These are phyloP conservation scores for Teunomyces stri DNA, from an alignment of 805 yeast genomes.

Conservation along the genomic window DNA sequence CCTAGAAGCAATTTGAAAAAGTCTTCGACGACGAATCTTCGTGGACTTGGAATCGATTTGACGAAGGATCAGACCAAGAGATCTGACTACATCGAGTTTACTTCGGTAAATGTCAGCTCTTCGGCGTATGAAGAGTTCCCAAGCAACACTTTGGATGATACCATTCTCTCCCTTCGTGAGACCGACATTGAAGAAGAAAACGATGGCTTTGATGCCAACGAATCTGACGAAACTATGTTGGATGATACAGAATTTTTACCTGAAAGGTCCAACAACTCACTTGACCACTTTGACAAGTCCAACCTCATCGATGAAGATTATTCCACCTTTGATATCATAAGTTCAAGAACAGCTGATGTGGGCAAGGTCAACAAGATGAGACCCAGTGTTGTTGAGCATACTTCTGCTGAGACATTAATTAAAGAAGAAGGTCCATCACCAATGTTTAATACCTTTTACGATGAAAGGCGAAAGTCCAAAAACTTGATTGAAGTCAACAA, in stretches of 20 bases:
- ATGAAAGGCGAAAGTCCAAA: constrained; percentile 6
- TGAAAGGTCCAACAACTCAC: constrained; percentile 8
- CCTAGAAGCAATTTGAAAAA: constrained; percentile 17
- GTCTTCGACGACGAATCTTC: constrained; percentile 19
- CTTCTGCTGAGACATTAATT: constrained; percentile 28
- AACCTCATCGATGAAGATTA: constrained; percentile 17
- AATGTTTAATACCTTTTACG: constrained; percentile 21
- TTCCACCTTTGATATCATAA: constrained; percentile 26
- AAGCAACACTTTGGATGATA: constrained; percentile 9
- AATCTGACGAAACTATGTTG: constrained; percentile 20
- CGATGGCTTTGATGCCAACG: constrained; percentile 17
- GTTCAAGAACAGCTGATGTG: constrained; percentile 28
- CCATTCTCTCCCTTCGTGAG: constrained; percentile 6
- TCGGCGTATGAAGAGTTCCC: constrained; percentile 14
- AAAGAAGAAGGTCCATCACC: constrained; percentile 6
- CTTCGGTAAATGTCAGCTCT: constrained; percentile 18
- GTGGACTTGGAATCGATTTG: constrained; percentile 25
- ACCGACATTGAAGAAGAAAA: constrained; percentile 19
- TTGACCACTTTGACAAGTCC: constrained; percentile 1
- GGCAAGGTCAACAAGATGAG: constrained; percentile 21
- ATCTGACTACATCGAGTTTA: constrained; percentile 11
- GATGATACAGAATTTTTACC: constrained; percentile 13
- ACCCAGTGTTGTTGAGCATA: constrained; percentile 23
- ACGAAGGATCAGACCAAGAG: not conserved
- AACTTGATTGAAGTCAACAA: constrained; percentile 10